These are phyloP conservation scores for Parastagonospora avenae DNA, from an alignment of 2,329 filamentous ascomycete genomes.

Conservation along the genomic window DNA sequence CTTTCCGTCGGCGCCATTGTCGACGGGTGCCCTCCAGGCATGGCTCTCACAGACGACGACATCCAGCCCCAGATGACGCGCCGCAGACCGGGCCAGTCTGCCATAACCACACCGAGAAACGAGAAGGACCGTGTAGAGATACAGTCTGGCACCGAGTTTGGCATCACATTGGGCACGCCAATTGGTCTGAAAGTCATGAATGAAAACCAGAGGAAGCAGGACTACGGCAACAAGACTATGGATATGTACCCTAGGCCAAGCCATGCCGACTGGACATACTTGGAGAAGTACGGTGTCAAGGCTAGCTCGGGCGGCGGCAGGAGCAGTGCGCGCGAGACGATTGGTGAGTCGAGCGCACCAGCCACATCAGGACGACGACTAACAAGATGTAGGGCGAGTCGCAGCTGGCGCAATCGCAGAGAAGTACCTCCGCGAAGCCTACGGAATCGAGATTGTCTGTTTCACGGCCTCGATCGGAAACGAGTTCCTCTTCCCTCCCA, in stretches of 20 bases:
- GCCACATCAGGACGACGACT: slow-evolving; percentile 4
- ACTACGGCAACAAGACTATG: slow-evolving; percentile 90
- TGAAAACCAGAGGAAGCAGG: slow-evolving; percentile 88
- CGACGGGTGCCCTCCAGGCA: slow-evolving; percentile 87
- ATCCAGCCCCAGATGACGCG: slow-evolving; percentile 96
- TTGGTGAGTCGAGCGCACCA: slow-evolving; percentile 59
- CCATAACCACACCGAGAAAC: slow-evolving; percentile 88
- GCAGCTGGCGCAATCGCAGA: slow-evolving; percentile 92
- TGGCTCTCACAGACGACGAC: slow-evolving; percentile 81
- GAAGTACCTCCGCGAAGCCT: slow-evolving; percentile 81
- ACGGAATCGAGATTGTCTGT: slow-evolving; percentile 88
- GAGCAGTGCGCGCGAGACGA: slow-evolving; percentile 92
- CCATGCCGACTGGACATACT: slow-evolving; percentile 96
- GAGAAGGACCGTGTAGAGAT: slow-evolving; percentile 93
- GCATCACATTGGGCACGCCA: slow-evolving; percentile 86
- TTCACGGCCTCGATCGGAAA: slow-evolving; percentile 86
- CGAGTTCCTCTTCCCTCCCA: slow-evolving; percentile 76
- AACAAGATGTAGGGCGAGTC: slow-evolving; percentile 67
- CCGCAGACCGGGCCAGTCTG: slow-evolving; percentile 84
- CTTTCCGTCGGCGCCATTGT: slow-evolving; percentile 93
- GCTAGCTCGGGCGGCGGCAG: slow-evolving; percentile 88
- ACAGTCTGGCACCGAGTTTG: slow-evolving; percentile 89
- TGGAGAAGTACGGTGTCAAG: slow-evolving; percentile 96
- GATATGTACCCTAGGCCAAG: slow-evolving; percentile 88
- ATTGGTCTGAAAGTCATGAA: slow-evolving; percentile 88